A percentile compares a stretch with the other conserved stretches of the same genome.
Conservation (phyloP, 768 basidiomycete species). For the Russula abietina region DNA sequence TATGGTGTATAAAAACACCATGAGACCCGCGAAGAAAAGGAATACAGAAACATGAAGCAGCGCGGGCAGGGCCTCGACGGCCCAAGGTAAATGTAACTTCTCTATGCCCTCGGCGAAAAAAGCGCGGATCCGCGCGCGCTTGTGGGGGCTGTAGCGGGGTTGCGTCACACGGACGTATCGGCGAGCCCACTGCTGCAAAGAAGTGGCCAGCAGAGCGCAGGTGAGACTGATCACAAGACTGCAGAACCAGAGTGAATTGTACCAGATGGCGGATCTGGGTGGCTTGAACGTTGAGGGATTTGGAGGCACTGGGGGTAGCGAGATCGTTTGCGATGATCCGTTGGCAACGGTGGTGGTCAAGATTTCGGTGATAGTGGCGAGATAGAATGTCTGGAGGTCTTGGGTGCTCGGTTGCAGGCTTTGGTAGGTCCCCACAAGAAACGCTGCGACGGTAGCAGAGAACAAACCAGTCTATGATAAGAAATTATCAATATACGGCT, state of each 20-base stretch:
- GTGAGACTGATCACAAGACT: conserved; percentile 18
- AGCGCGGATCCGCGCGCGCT: conserved; percentile 15
- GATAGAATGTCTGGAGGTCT: conserved; percentile 9
- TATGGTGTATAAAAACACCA: conserved; percentile 38
- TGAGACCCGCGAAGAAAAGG: conserved; percentile 46
- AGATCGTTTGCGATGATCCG: not conserved
- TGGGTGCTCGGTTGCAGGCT: conserved; percentile 17
- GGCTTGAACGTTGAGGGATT: conserved; percentile 10
- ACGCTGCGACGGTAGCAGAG: conserved; percentile 17
- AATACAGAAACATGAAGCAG: conserved; percentile 46
- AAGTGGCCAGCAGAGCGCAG: conserved; percentile 15
- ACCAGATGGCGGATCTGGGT: conserved; percentile 11
- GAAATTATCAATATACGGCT: not conserved
- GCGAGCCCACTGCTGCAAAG: conserved; percentile 19
- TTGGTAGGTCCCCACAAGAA: conserved; percentile 14
- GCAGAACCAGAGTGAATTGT: conserved; percentile 16
- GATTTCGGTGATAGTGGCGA: conserved; percentile 14
- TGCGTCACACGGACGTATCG: conserved; percentile 18
- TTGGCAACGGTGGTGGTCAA: not conserved
- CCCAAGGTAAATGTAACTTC: conserved; percentile 10
- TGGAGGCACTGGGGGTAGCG: not conserved
- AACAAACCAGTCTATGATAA: conserved; percentile 16
- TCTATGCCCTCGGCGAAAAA: conserved; percentile 19
- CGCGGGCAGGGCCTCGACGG: conserved; percentile 14
- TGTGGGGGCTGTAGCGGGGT: conserved; percentile 15